Conservation (phyloP, 2,329 filamentous ascomycete genomes). For the Exophiala alcalophila region DNA sequence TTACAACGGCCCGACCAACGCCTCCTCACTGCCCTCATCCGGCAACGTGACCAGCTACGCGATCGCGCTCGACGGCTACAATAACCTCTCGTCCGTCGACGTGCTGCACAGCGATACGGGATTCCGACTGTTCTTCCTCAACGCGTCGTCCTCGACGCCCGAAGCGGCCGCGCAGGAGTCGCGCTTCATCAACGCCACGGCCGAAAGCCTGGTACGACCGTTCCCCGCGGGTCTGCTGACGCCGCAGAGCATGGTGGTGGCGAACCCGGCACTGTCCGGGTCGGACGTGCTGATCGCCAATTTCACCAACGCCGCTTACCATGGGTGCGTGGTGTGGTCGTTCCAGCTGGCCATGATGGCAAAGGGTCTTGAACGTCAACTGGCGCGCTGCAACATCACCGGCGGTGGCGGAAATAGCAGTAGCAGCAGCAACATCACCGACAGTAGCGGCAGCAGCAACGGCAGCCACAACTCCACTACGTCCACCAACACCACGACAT, state of each 20-base stretch:
- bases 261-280: conserved; percentile 59
- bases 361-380: conserved; percentile 56
- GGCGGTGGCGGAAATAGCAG: too few relatives aligned
- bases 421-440: too few relatives aligned
- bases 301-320: conserved; percentile 59
- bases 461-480: too few relatives aligned
- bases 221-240: conserved; percentile 61
- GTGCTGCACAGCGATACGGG: conserved; percentile 64
- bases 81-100: conserved; percentile 49
- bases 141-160: conserved; percentile 45
- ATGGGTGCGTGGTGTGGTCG: conserved; percentile 63
- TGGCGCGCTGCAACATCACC: conserved; percentile 54
- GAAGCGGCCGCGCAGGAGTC: conserved; percentile 55
- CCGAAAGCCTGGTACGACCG: conserved; percentile 55
- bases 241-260: conserved; percentile 56
- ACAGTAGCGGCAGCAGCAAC: too few relatives aligned
- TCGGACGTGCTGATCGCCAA: conserved; percentile 48
- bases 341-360: conserved; percentile 67
- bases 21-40: conserved; percentile 38
- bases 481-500: not conserved
- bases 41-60: conserved; percentile 54
- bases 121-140: conserved; percentile 62
- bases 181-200: conserved; percentile 55
- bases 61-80: conserved; percentile 54
- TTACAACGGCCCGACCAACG: conserved; percentile 44